Percentiles rank a stretch among this genome's conserved stretches.
Conservation (phyloP, 148 eudicot species). For the Vaccinium vitisidaea region DNA sequence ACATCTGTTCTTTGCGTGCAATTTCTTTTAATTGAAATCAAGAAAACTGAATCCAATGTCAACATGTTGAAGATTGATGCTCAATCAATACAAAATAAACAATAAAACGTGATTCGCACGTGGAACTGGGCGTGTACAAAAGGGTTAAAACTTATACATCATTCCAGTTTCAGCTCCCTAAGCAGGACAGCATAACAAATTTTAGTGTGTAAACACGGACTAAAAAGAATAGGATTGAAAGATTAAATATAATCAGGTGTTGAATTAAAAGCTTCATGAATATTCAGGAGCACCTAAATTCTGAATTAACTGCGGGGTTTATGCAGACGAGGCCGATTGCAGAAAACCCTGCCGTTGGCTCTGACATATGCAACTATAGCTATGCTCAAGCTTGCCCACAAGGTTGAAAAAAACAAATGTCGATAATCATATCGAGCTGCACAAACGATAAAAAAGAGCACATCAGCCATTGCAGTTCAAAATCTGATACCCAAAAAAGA, state of each 20-base stretch:
- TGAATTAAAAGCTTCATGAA: neutral
- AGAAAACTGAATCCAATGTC: neutral
- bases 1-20: neutral
- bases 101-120: neutral
- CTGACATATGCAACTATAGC: constrained; percentile 55
- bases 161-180: neutral
- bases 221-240: neutral
- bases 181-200: neutral
- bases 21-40: neutral
- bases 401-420: constrained; percentile 53
- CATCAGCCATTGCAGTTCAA: neutral
- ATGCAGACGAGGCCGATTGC: constrained; percentile 81
- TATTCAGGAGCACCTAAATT: neutral
- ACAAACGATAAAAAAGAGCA: constrained; percentile 6
- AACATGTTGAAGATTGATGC: neutral
- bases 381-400: constrained; percentile 73
- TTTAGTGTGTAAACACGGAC: neutral
- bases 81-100: neutral
- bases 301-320: constrained; percentile 48
- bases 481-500: neutral
- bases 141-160: neutral
- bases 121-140: constrained; percentile 5
- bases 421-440: constrained; percentile 51
- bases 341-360: constrained; percentile 79
- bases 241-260: neutral